Evolutionary conservation across 1,139 yeast genomes (phyloP).

Genomic region (Magnusiomyces suaveolens): DNA sequence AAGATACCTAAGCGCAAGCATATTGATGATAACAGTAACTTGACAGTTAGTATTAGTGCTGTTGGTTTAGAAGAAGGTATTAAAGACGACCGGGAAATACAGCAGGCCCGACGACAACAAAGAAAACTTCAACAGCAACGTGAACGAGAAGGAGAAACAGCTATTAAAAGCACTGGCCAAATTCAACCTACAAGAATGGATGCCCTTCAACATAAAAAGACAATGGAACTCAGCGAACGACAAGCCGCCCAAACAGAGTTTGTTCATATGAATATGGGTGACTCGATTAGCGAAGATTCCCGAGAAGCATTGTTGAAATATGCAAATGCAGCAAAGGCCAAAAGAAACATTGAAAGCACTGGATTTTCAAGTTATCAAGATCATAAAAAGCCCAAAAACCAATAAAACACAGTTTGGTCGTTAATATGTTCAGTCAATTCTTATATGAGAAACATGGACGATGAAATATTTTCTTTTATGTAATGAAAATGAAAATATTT

Average conservation of each 20-base stretch:
- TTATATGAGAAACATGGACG: too few relatives aligned
- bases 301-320: conserved; percentile 32
- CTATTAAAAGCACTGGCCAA: neutral
- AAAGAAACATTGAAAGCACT: neutral
- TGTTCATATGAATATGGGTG: conserved; percentile 19
- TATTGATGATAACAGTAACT: conserved; percentile 30
- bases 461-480: too few relatives aligned
- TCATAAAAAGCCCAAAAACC: neutral
- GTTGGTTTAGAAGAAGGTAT: conserved; percentile 19
- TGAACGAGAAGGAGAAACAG: conserved; percentile 8
- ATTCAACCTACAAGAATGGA: conserved; percentile 1
- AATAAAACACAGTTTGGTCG: too few relatives aligned
- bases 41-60: conserved; percentile 28
- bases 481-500: too few relatives aligned
- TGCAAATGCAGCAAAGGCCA: conserved; percentile 27
- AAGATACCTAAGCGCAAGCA: conserved; percentile 32
- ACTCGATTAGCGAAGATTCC: conserved; percentile 30
- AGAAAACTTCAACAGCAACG: conserved; percentile 6
- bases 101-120: conserved; percentile 6
- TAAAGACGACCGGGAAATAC: conserved; percentile 13
- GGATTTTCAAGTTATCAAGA: neutral
- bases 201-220: neutral
- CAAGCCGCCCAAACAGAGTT: conserved; percentile 14
- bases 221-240: neutral
- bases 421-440: too few relatives aligned